Evolutionary conservation across 2,329 filamentous ascomycete genomes (phyloP).

Genomic region (Verruconis gallopava): DNA sequence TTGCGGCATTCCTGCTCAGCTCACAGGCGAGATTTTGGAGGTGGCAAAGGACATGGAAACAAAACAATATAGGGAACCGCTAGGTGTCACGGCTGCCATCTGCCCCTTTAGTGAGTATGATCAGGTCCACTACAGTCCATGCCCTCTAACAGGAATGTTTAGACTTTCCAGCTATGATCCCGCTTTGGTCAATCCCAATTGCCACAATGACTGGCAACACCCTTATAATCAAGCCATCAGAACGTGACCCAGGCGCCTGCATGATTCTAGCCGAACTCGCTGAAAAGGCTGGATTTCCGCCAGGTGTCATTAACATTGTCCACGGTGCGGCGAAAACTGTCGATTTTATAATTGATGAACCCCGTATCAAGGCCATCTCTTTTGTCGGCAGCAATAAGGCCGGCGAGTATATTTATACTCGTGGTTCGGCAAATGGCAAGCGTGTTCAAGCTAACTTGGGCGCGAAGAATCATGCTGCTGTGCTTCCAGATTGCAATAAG

Average conservation of each 20-base stretch:
- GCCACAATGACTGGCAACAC: conserved; percentile 77
- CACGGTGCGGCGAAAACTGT: conserved; percentile 72
- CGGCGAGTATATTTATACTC: conserved; percentile 72
- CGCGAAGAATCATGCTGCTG: conserved; percentile 77
- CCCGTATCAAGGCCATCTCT: conserved; percentile 71
- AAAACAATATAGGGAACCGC: conserved; percentile 64
- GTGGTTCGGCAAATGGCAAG: conserved; percentile 74
- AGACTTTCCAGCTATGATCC: conserved; percentile 90
- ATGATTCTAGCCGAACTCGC: conserved; percentile 77
- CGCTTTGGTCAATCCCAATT: conserved; percentile 80
- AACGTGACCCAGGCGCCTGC: conserved; percentile 69
- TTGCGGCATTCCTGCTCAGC: conserved; percentile 65
- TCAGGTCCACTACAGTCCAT: not conserved
- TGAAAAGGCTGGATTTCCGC: conserved; percentile 67
- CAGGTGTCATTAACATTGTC: conserved; percentile 70
- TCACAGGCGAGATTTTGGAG: conserved; percentile 74
- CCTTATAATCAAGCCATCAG: conserved; percentile 72
- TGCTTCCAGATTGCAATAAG: conserved; percentile 79
- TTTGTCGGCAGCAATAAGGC: conserved; percentile 84
- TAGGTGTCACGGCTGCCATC: conserved; percentile 71
- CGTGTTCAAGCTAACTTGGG: conserved; percentile 79
- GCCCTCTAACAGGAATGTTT: conserved; percentile 17
- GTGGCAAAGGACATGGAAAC: conserved; percentile 88
- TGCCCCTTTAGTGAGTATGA: conserved; percentile 64
- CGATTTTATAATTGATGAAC: conserved; percentile 76